phyloP scores from a whole-genome alignment of 148 eudicot genomes.

The Rhododendron ferrugineum region DNA sequence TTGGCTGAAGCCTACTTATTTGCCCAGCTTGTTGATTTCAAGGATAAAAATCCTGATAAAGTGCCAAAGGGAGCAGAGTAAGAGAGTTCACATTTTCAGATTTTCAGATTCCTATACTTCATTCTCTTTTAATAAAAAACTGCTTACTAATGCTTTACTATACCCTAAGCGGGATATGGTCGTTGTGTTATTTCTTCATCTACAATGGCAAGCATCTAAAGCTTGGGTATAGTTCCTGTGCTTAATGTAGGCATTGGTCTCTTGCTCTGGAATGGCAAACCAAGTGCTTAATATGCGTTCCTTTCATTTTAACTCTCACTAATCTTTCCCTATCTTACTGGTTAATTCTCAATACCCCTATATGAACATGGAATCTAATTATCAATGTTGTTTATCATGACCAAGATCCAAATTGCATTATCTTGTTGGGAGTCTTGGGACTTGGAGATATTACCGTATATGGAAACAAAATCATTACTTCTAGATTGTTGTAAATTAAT shows the following conservation, averaged over 20 bases:
- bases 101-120: background rate
- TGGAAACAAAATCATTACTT: background rate
- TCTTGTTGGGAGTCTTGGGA: background rate
- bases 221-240: background rate
- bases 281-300: background rate
- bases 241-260: background rate
- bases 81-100: constrained; percentile 22
- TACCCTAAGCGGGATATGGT: background rate
- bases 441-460: background rate
- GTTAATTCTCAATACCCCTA: background rate
- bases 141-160: background rate
- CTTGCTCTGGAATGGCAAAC: background rate
- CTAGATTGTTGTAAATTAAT: background rate
- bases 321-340: background rate
- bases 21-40: constrained; percentile 95
- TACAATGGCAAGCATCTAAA: background rate
- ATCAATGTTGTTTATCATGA: background rate
- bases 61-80: constrained; percentile 71
- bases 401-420: background rate
- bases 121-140: background rate
- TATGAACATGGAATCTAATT: background rate
- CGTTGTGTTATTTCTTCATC: background rate
- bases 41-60: constrained; percentile 77
- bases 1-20: constrained; percentile 95
- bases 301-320: background rate